phyloP scores from a whole-genome alignment of 176 grass and related monocot genomes.

The Sorghum bicolor region Sorghum_bicolor_NCBIv3 NC_012870.2:9876001-9876500 shows the following conservation, averaged over 20 bases:
- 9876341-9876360: slow-evolving; percentile 37
- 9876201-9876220: neutral
- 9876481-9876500: slow-evolving; percentile 57
- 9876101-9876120: slow-evolving; percentile 31
- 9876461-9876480: slow-evolving; percentile 57
- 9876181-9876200: slow-evolving; percentile 10
- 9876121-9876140: neutral
- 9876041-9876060: neutral
- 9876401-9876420: slow-evolving; percentile 31
- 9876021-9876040: neutral
- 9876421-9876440: slow-evolving; percentile 67
- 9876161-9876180: slow-evolving; percentile 10
- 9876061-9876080: neutral
- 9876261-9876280: slow-evolving; percentile 1
- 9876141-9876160: neutral
- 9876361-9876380: neutral
- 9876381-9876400: neutral
- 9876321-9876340: slow-evolving; percentile 37
- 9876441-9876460: slow-evolving; percentile 63
- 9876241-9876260: slow-evolving; percentile 27
- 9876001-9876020: neutral
- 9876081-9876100: slow-evolving; percentile 16
- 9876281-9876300: neutral
- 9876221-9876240: slow-evolving; percentile 17
- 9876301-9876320: slow-evolving; percentile 10